phyloP scores from a whole-genome alignment of 371 early-diverging fungal species.

The Mortierella sp. region DNA sequence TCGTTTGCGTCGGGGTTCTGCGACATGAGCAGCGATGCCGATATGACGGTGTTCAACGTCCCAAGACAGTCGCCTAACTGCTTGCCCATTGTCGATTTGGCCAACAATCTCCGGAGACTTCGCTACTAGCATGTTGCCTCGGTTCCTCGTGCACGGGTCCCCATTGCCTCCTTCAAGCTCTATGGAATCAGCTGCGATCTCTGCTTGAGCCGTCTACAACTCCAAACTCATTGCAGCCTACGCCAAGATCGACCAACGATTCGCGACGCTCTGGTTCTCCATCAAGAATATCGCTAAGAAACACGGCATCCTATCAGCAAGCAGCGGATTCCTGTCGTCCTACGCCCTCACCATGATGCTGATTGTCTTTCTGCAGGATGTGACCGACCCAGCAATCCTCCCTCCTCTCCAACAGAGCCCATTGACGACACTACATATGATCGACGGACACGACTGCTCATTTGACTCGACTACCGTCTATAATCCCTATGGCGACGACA shows the following conservation, averaged over 20 bases:
- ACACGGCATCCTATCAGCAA: constrained; percentile 56
- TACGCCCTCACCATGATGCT: constrained; percentile 55
- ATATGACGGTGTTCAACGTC: neutral
- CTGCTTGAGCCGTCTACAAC: constrained; percentile 71
- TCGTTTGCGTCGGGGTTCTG: constrained; percentile 5
- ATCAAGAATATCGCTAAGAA: constrained; percentile 68
- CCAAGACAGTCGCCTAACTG: neutral
- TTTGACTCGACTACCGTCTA: constrained; percentile 43
- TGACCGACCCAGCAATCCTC: neutral
- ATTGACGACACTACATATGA: neutral
- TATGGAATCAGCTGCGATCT: constrained; percentile 63
- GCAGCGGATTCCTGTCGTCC: constrained; percentile 47
- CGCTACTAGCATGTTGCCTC: neutral
- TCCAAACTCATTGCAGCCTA: constrained; percentile 70
- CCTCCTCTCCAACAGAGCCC: constrained; percentile 16
- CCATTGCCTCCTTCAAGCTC: constrained; percentile 79
- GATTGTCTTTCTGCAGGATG: constrained; percentile 39
- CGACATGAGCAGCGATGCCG: constrained; percentile 5
- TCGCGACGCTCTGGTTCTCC: constrained; percentile 68
- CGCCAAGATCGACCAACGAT: constrained; percentile 65
- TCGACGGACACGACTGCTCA: constrained; percentile 14
- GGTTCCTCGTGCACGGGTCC: constrained; percentile 62
- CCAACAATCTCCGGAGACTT: neutral
- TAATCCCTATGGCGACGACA: constrained; percentile 62
- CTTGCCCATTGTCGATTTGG: neutral